Percentiles rank a stretch among this genome's conserved stretches.
Conservation (phyloP, 202 grass and related monocot genomes). For the Digitaria exilis region DNA sequence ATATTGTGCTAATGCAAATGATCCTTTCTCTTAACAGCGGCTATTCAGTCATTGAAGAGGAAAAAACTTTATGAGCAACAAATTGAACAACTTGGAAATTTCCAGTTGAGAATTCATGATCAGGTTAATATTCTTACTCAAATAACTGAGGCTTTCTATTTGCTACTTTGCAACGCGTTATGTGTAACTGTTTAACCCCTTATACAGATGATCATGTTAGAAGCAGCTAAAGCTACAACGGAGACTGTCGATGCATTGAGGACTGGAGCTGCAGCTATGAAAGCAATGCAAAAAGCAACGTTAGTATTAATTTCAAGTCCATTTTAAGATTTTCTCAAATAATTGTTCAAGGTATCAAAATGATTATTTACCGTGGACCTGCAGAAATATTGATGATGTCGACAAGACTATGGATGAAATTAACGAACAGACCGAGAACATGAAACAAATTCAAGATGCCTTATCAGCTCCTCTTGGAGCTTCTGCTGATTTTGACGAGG, state of each 20-base stretch:
- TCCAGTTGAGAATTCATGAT: conserved; percentile 83
- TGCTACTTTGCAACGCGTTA: conserved; percentile 5
- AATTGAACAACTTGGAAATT: conserved; percentile 78
- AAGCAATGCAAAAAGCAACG: conserved; percentile 77
- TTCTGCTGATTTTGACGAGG: conserved; percentile 79
- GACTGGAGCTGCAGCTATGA: conserved; percentile 70
- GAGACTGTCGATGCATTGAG: conserved; percentile 79
- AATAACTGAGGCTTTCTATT: neutral
- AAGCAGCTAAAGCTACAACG: conserved; percentile 73
- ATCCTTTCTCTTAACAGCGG: conserved; percentile 43
- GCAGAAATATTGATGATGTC: conserved; percentile 81
- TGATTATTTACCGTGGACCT: conserved; percentile 19
- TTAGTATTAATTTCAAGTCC: conserved; percentile 35
- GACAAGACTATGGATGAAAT: conserved; percentile 95
- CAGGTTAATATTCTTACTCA: conserved; percentile 48
- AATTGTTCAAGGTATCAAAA: neutral
- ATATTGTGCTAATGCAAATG: neutral
- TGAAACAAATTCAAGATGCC: conserved; percentile 95
- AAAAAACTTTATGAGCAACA: conserved; percentile 82
- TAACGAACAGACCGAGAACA: conserved; percentile 85
- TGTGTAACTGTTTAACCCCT: neutral
- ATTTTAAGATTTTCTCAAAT: conserved; percentile 8
- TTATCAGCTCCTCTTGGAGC: conserved; percentile 77
- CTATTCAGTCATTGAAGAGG: conserved; percentile 73
- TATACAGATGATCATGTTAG: conserved; percentile 76